These are phyloP conservation scores for Aspergillus oerlinghausenensis DNA, from an alignment of 2,329 filamentous ascomycete species.

Conservation along the genomic window DNA sequence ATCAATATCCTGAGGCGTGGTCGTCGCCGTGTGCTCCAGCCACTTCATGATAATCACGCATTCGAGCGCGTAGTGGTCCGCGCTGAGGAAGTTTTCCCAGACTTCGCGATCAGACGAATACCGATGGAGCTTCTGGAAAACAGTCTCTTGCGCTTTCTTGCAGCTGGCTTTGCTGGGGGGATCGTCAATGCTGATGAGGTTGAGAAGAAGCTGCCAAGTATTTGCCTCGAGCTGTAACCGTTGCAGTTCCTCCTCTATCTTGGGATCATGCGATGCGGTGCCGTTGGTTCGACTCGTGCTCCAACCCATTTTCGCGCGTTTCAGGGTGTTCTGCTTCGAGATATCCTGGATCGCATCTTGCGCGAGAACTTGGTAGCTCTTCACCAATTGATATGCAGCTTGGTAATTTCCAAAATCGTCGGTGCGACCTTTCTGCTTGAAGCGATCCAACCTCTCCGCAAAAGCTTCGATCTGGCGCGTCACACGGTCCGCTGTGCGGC, in stretches of 20 bases:
- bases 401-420: slow-evolving; percentile 54
- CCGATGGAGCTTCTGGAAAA: slow-evolving; percentile 43
- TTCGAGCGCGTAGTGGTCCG: slow-evolving; percentile 70
- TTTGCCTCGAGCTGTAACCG: slow-evolving; percentile 78
- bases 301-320: slow-evolving; percentile 34
- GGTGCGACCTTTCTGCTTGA: slow-evolving; percentile 52
- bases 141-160: slow-evolving; percentile 36
- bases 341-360: slow-evolving; percentile 47
- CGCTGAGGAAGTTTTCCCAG: slow-evolving; percentile 70
- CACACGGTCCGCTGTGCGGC: slow-evolving; percentile 62
- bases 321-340: slow-evolving; percentile 34
- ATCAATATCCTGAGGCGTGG: slow-evolving; percentile 65
- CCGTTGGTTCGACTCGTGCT: slow-evolving; percentile 19
- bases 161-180: slow-evolving; percentile 39
- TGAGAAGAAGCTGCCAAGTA: slow-evolving; percentile 80
- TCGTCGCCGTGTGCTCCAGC: slow-evolving; percentile 72
- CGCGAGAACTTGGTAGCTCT: slow-evolving; percentile 58
- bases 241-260: slow-evolving; percentile 36
- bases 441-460: slow-evolving; percentile 74
- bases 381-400: slow-evolving; percentile 64
- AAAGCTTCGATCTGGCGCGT: slow-evolving; percentile 83
- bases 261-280: slow-evolving; percentile 16
- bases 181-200: slow-evolving; percentile 69
- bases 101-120: slow-evolving; percentile 59
- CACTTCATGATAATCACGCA: slow-evolving; percentile 77